These are phyloP conservation scores for Scleromitrula shiraiana DNA, from an alignment of 2,329 filamentous ascomycete species.

Conservation along the genomic window DNA sequence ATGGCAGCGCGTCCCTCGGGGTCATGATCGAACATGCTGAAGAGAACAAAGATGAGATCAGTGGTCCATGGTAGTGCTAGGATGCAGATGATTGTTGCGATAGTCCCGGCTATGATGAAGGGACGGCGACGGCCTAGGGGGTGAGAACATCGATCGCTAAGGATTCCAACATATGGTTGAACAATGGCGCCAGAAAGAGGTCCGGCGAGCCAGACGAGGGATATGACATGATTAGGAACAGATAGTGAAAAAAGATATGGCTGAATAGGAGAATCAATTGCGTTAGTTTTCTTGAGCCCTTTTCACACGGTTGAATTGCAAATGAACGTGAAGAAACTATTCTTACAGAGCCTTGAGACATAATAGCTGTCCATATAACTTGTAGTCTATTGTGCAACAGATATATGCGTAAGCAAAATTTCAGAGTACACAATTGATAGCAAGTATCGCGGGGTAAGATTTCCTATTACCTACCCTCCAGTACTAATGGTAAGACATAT, in stretches of 20 bases:
- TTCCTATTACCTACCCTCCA: slow-evolving; percentile 9
- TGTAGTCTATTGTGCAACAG: slow-evolving; percentile 7
- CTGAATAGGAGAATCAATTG: too few species aligned
- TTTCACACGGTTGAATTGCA: too few species aligned
- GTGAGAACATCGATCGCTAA: slow-evolving; percentile 41
- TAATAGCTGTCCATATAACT: slow-evolving; percentile 11
- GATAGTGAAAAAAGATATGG: slow-evolving; percentile 36
- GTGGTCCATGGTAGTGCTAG: slow-evolving; percentile 42
- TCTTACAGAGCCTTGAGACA: slow-evolving; percentile 11
- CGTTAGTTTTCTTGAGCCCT: too few species aligned
- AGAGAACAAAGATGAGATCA: slow-evolving; percentile 29
- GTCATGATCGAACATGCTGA: not conserved
- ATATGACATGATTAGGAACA: slow-evolving; percentile 42
- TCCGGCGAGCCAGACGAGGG: slow-evolving; percentile 48
- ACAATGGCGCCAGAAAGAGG: slow-evolving; percentile 44
- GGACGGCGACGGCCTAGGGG: slow-evolving; percentile 39
- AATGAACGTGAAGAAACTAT: not conserved
- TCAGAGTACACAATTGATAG: not conserved
- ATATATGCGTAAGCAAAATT: too few species aligned
- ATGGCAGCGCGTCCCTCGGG: not conserved
- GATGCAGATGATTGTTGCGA: slow-evolving; percentile 41
- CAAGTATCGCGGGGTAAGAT: too few species aligned
- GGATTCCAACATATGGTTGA: slow-evolving; percentile 45
- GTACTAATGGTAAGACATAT: slow-evolving; percentile 7
- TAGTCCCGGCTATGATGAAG: slow-evolving; percentile 42